Conservation (phyloP, 306 rosid species). For the Cucumis sativus region DNA sequence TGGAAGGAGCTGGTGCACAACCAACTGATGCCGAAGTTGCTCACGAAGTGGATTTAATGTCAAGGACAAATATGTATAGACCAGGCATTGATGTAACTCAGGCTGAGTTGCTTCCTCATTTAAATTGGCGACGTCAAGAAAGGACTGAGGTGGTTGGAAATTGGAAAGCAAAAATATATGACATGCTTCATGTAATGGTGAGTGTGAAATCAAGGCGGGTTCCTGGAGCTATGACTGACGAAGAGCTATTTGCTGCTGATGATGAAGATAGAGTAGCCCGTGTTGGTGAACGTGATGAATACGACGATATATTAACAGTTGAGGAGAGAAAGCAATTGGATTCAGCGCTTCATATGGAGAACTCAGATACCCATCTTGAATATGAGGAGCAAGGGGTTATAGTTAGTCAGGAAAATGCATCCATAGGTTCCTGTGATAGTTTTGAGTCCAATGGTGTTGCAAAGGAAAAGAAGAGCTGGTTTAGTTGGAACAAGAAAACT, state of each 20-base stretch:
- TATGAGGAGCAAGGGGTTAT: slow-evolving; percentile 49
- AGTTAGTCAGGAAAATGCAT: slow-evolving; percentile 56
- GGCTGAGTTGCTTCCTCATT: slow-evolving; percentile 85
- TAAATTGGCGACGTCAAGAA: slow-evolving; percentile 97
- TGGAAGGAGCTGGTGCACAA: slow-evolving; percentile 95
- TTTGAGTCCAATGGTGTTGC: slow-evolving; percentile 54
- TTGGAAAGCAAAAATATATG: slow-evolving; percentile 93
- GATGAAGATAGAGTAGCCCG: slow-evolving; percentile 59
- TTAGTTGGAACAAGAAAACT: slow-evolving; percentile 80
- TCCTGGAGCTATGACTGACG: slow-evolving; percentile 99
- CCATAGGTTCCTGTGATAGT: slow-evolving; percentile 39
- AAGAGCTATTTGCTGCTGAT: slow-evolving; percentile 79
- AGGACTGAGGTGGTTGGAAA: slow-evolving; percentile 82
- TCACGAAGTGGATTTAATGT: slow-evolving; percentile 87
- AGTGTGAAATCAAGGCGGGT: slow-evolving; percentile 94
- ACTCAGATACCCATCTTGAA: slow-evolving; percentile 45
- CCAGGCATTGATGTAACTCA: slow-evolving; percentile 97
- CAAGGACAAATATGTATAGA: slow-evolving; percentile 85
- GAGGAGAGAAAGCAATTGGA: slow-evolving; percentile 87
- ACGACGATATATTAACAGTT: slow-evolving; percentile 75
- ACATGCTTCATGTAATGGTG: slow-evolving; percentile 92
- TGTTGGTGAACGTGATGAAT: slow-evolving; percentile 58
- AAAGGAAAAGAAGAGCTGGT: slow-evolving; percentile 93
- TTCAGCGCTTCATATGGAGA: slow-evolving; percentile 68
- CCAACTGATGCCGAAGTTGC: slow-evolving; percentile 93